Evolutionary conservation across 1,284 basidiomycete species (phyloP).

Genomic region (Ganoderma boninense): DNA sequence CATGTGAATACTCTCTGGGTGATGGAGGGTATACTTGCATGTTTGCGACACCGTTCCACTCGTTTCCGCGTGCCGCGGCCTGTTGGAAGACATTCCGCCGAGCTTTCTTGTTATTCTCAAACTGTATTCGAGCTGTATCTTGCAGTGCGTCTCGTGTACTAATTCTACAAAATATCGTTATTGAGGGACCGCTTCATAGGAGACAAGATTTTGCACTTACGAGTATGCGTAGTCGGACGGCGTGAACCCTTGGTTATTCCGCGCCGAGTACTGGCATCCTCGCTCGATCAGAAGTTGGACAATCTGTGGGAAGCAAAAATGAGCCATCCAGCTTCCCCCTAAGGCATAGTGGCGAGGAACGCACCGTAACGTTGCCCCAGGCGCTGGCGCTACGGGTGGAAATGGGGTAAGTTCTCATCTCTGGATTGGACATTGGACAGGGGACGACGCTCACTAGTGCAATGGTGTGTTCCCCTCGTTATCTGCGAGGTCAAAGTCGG

Average conservation of each 20-base stretch:
- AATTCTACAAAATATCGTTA: constrained; percentile 50
- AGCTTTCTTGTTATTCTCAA: constrained; percentile 79
- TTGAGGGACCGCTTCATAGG: neutral
- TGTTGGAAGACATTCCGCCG: constrained; percentile 73
- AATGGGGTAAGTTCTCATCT: constrained; percentile 26
- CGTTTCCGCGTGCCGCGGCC: constrained; percentile 67
- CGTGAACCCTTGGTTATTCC: constrained; percentile 92
- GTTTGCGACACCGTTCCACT: constrained; percentile 56
- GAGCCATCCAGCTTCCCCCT: constrained; percentile 19
- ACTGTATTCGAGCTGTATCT: constrained; percentile 77
- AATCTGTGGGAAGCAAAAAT: constrained; percentile 54
- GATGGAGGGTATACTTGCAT: constrained; percentile 39
- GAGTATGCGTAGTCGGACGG: constrained; percentile 94
- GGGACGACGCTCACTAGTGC: constrained; percentile 77
- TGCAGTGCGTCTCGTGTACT: constrained; percentile 79
- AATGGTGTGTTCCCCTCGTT: constrained; percentile 92
- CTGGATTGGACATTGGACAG: constrained; percentile 8
- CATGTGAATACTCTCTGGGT: constrained; percentile 32
- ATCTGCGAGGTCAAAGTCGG: constrained; percentile 89
- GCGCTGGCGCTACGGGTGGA: constrained; percentile 71
- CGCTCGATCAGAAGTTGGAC: constrained; percentile 89
- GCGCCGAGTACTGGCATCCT: constrained; percentile 82
- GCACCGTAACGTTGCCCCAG: constrained; percentile 83
- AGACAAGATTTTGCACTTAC: constrained; percentile 49
- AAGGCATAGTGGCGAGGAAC: constrained; percentile 38